Conservation (phyloP, 2,329 filamentous ascomycete genomes). For the Blastomyces gilchristii region DNA sequence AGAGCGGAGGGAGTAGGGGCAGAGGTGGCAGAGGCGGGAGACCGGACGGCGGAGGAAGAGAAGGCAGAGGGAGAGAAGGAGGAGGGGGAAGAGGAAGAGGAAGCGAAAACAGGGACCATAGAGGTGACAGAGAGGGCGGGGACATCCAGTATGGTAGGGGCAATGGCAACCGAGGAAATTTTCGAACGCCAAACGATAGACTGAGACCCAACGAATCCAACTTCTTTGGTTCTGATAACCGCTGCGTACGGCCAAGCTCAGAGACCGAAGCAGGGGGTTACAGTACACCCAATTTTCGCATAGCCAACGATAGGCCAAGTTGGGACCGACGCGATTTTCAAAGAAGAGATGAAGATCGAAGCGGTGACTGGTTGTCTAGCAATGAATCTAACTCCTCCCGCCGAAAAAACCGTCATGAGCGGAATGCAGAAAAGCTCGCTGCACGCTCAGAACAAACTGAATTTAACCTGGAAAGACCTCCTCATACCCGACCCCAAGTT, state of each 20-base stretch:
- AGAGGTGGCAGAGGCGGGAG: neutral
- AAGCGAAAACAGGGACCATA: neutral
- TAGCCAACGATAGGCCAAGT: neutral
- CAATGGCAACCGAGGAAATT: neutral
- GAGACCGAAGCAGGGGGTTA: neutral
- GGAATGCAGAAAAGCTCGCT: neutral
- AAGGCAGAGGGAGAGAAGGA: neutral
- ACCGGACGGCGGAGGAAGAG: neutral
- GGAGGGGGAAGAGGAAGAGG: neutral
- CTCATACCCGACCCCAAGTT: neutral
- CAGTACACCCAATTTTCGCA: neutral
- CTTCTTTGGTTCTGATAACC: neutral
- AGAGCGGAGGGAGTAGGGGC: neutral
- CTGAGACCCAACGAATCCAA: neutral
- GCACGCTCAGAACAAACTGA: neutral
- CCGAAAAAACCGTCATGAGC: neutral
- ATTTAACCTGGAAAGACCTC: neutral
- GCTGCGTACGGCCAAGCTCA: neutral
- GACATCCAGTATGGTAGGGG: neutral
- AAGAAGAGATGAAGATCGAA: neutral
- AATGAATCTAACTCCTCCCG: neutral
- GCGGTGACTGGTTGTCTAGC: neutral
- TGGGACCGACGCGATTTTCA: neutral
- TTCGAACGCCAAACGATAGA: neutral
- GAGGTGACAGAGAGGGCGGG: neutral